Evolutionary conservation across 164 flowering plant species (phyloP).

Genomic region (Echeveria elegans): DNA sequence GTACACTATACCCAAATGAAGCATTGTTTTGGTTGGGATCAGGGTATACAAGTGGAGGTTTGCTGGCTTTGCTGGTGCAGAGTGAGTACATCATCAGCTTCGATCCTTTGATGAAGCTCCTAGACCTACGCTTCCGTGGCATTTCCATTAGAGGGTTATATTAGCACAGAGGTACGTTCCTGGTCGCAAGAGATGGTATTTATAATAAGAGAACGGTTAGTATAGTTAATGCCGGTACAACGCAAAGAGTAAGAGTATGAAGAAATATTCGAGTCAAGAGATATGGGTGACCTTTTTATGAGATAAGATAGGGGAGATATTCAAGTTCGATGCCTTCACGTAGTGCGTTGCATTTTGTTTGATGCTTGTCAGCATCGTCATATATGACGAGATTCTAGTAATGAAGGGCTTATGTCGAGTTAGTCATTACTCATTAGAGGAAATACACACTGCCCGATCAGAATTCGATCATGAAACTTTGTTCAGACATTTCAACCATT

Average conservation of each 20-base stretch:
- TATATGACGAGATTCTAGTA: no score
- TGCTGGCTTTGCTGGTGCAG: not conserved
- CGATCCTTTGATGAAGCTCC: slow-evolving; percentile 1
- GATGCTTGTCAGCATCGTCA: not conserved
- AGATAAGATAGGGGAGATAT: slow-evolving; percentile 1
- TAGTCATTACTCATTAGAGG: no score
- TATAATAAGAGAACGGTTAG: not conserved
- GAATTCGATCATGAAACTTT: no score
- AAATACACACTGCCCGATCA: no score
- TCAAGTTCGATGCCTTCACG: not conserved
- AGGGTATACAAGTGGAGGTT: not conserved
- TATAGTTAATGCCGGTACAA: not conserved
- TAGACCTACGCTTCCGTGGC: not conserved
- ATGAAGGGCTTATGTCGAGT: no score
- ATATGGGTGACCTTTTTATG: slow-evolving; percentile 1
- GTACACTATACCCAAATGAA: not conserved
- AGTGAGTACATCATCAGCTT: not conserved
- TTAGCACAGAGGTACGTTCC: not conserved
- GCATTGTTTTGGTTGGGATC: not conserved
- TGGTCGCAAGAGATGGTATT: not conserved
- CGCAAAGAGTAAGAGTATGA: not conserved
- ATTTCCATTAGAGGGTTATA: not conserved
- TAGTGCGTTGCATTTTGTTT: not conserved
- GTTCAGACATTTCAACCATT: no score
- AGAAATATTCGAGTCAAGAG: not conserved